Conservation (phyloP, 2,329 filamentous ascomycete species). For the Taxawa tesnikishii region DNA sequence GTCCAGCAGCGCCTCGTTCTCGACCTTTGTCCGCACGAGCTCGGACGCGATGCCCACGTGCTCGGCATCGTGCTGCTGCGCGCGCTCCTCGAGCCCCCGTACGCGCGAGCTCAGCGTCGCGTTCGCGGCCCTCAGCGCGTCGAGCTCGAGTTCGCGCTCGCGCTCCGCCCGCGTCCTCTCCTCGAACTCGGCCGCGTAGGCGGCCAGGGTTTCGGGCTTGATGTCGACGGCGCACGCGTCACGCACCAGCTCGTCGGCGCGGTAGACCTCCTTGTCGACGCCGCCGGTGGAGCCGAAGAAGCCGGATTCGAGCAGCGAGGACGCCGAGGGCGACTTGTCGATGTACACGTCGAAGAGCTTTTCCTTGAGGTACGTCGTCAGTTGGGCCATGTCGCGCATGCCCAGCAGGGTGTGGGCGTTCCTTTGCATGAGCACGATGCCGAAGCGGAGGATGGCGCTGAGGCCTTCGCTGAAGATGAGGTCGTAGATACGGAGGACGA, state of each 20-base stretch:
- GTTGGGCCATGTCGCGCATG: slow-evolving; percentile 82
- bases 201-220: slow-evolving; percentile 66
- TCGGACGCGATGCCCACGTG: slow-evolving; percentile 86
- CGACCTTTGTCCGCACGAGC: slow-evolving; percentile 80
- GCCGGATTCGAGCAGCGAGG: slow-evolving; percentile 84
- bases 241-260: slow-evolving; percentile 82
- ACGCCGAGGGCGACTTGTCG: slow-evolving; percentile 83
- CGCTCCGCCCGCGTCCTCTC: slow-evolving; percentile 75
- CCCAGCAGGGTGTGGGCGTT: slow-evolving; percentile 65
- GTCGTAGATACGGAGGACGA: slow-evolving; percentile 94
- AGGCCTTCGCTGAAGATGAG: slow-evolving; percentile 87
- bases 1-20: slow-evolving; percentile 81
- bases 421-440: slow-evolving; percentile 91
- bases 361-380: slow-evolving; percentile 88
- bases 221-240: slow-evolving; percentile 86
- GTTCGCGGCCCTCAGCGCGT: slow-evolving; percentile 56
- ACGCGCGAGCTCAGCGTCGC: slow-evolving; percentile 59
- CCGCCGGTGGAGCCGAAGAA: slow-evolving; percentile 92
- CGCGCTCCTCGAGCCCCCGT: slow-evolving; percentile 75
- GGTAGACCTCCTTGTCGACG: slow-evolving; percentile 89
- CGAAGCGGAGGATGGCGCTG: slow-evolving; percentile 81
- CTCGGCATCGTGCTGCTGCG: slow-evolving; percentile 79
- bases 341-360: slow-evolving; percentile 95
- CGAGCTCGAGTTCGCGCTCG: slow-evolving; percentile 71
- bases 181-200: slow-evolving; percentile 81